Conservation (phyloP, 352 stramenopile genomes). For the Globisporangium paroecandrum region DNA sequence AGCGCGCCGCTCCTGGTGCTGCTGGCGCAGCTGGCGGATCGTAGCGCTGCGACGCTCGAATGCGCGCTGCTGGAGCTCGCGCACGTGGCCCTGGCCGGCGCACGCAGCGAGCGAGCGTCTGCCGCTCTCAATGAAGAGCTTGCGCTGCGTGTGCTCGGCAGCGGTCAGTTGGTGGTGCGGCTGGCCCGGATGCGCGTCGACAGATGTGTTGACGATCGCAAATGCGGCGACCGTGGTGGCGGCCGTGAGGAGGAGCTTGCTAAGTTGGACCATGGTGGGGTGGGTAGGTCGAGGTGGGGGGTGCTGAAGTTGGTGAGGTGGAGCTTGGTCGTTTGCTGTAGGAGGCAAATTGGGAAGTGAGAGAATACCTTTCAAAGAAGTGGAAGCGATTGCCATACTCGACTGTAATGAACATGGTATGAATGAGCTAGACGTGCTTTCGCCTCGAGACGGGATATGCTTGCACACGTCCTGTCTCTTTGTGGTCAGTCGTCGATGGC, state of each 20-base stretch:
- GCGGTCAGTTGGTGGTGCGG: neutral
- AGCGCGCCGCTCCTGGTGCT: neutral
- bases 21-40: conserved; percentile 1
- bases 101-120: conserved; percentile 16
- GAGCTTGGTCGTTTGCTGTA: neutral
- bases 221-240: neutral
- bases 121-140: conserved; percentile 10
- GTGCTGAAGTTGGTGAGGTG: neutral
- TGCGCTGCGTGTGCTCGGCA: neutral
- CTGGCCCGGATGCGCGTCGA: conserved; percentile 7
- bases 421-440: no score
- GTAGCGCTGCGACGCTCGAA: conserved; percentile 1
- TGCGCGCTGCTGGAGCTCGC: conserved; percentile 10
- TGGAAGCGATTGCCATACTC: no score
- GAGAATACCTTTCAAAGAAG: no score
- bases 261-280: neutral
- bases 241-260: neutral
- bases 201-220: conserved; percentile 1
- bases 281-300: neutral
- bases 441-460: no score
- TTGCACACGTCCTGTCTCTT: no score
- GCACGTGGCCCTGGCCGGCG: conserved; percentile 1
- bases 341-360: neutral
- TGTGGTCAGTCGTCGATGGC: no score
- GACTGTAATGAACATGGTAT: no score